These are phyloP conservation scores for Microcera coccophila DNA, from an alignment of 2,329 filamentous ascomycete species.

Conservation along the genomic window DNA sequence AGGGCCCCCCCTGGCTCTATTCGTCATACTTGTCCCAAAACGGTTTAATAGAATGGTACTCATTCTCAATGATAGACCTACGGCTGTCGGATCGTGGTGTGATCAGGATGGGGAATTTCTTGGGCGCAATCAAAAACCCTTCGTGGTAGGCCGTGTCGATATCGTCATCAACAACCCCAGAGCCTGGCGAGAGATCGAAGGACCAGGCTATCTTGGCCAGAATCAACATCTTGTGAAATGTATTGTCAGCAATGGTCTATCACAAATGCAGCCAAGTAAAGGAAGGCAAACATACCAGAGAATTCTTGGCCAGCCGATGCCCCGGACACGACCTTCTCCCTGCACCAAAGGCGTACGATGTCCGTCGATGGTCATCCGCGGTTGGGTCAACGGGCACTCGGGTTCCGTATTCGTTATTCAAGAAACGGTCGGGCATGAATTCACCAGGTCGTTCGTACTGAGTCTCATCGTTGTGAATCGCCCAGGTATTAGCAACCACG, in stretches of 20 bases:
- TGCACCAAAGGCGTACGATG: conserved; percentile 43
- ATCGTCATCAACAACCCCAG: not conserved
- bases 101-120: not conserved
- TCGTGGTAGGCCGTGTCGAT: not conserved
- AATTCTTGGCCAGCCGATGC: too few relatives aligned
- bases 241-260: not conserved
- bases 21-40: not conserved
- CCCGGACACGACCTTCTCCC: conserved; percentile 48
- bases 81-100: not conserved
- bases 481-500: conserved; percentile 36
- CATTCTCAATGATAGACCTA: not conserved
- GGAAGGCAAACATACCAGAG: too few relatives aligned
- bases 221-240: not conserved
- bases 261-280: too few relatives aligned
- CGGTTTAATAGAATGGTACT: not conserved
- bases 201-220: not conserved
- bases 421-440: not conserved
- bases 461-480: conserved; percentile 21
- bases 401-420: not conserved
- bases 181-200: not conserved
- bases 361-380: conserved; percentile 12
- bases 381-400: conserved; percentile 1
- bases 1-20: too few relatives aligned
- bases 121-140: not conserved
- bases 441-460: conserved; percentile 22